A percentile compares a stretch with the other conserved stretches of the same genome.
phyloP scores from a whole-genome alignment of 2,329 filamentous ascomycete species.

The Pseudovirgaria hyperparasitica region DNA sequence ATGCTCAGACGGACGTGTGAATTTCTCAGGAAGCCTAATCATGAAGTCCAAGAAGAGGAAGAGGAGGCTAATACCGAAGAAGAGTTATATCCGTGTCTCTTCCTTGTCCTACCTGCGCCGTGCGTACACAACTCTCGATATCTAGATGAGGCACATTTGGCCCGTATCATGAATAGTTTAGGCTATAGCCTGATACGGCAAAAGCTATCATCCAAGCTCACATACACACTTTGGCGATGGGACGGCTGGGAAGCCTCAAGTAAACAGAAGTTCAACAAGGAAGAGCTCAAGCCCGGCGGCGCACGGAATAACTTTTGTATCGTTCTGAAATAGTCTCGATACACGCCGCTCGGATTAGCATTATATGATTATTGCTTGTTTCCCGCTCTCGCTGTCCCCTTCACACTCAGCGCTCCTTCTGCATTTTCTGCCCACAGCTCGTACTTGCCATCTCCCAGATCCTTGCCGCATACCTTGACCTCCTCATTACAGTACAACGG shows the following conservation, averaged over 20 bases:
- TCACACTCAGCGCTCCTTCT: constrained; percentile 31
- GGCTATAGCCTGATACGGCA: constrained; percentile 55
- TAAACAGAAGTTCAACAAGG: constrained; percentile 48
- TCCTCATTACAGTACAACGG: constrained; percentile 66
- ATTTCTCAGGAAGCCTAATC: constrained; percentile 15
- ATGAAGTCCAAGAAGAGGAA: no score
- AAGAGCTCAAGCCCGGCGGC: constrained; percentile 61
- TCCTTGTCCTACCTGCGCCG: constrained; percentile 78
- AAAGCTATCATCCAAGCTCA: constrained; percentile 71
- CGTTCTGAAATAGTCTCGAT: constrained; percentile 37
- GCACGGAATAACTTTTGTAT: constrained; percentile 87
- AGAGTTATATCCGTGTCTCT: constrained; percentile 48
- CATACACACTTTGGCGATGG: constrained; percentile 77
- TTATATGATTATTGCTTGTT: no score
- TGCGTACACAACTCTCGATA: constrained; percentile 89
- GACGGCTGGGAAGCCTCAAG: constrained; percentile 14
- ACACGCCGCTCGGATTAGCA: no score
- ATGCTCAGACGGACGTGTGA: constrained; percentile 51
- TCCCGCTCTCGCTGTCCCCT: constrained; percentile 20
- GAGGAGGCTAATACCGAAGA: constrained; percentile 6
- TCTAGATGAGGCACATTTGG: constrained; percentile 56
- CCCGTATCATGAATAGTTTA: constrained; percentile 61
- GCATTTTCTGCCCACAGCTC: constrained; percentile 29
- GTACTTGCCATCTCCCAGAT: constrained; percentile 30
- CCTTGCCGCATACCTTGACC: constrained; percentile 58